Conservation (phyloP, 129 eudicot species). For the Daucus carota region DH1_v3.0 NC_030385.2:33734501-33735000, state of each 20-base stretch:
- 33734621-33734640: no score
- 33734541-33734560: background rate
- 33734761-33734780: background rate
- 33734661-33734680: background rate
- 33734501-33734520: slow-evolving; percentile 36
- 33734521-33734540: background rate
- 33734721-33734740: no score
- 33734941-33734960: background rate
- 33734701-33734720: no score
- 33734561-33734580: background rate
- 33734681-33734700: background rate
- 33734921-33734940: no score
- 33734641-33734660: background rate
- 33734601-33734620: background rate
- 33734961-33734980: background rate
- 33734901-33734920: background rate
- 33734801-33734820: background rate
- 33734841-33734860: no score
- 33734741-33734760: background rate
- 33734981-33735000: no score
- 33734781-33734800: background rate
- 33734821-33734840: background rate
- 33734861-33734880: background rate
- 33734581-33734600: background rate
- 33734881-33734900: background rate